Base-by-base conservation (phyloP, 768 basidiomycete genomes). In the Hypholoma sublateritium region DNA sequence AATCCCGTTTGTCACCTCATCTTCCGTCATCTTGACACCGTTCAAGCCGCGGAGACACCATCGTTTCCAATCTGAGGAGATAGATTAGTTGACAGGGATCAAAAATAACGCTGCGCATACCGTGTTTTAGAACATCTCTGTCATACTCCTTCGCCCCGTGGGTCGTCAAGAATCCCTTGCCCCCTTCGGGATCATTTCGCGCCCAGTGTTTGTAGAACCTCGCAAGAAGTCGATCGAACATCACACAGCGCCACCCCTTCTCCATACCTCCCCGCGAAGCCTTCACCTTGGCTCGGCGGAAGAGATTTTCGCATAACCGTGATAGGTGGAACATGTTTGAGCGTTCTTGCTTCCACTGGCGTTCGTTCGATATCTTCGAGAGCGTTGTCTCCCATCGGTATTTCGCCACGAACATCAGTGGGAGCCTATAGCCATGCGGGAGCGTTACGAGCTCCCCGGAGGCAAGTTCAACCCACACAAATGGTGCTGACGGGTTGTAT, bases 361-460 rank as follows among this genome's bases (percentile, higher is more conserved):
- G 39, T 46, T 41, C 55, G n/a, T 57, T 53, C 53, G 73, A 57
- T 19, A 72, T 63, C 6, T 68, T 65, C 24, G 59, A 59, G 46
- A 58, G 65, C 7, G 71, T 69, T 5, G 70, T 72, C 61, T 72
- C 73, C 77, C 77, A 80, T 45, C 69, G 67, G 55, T 75, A 80
- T 55, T 75, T 74, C 25, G 73, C 74, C 5, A 75, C 71, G 60
- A 78, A 79, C 67, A 77, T 73, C 17, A 80, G 66, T 2, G 79
- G 77, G 34, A 76, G 63, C 5, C 78, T 69, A 54, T 80, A 80
- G 6, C 68, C 70, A 3, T 72, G 65, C 7, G 78, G 79, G 3
- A 78, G 59, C 0, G 67, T 51, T 2, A 68, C 67, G 12, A 57
- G 56, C 41, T 64, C 65, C 2, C 64, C 61, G 24, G 60, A 57